Evolutionary conservation across 257 asterid species (phyloP).

Genomic region (Penstemon newberryi): DNA sequence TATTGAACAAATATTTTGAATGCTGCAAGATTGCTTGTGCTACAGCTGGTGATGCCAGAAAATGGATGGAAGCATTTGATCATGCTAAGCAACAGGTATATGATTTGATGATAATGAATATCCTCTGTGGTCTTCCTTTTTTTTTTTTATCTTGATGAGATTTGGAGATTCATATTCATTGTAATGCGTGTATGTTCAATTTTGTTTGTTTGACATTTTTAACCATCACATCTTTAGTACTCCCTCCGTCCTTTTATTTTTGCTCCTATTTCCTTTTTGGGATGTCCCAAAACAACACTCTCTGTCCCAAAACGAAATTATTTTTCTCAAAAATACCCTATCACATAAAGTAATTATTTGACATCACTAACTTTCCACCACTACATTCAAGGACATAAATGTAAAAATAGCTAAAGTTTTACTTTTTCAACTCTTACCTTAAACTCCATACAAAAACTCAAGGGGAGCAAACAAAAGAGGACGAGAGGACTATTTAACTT

Average conservation of each 20-base stretch:
- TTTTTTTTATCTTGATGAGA: slow-evolving; percentile 2
- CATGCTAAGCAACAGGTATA: slow-evolving; percentile 91
- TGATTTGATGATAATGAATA: slow-evolving; percentile 17
- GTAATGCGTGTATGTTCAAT: slow-evolving; percentile 3
- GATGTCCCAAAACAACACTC: too few relatives aligned
- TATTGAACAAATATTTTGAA: slow-evolving; percentile 29
- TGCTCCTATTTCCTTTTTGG: too few relatives aligned
- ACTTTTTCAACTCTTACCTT: too few relatives aligned
- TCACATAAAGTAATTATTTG: too few relatives aligned
- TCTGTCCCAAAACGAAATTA: too few relatives aligned
- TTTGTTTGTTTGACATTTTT: slow-evolving; percentile 21
- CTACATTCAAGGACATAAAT: too few relatives aligned
- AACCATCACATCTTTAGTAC: slow-evolving; percentile 18
- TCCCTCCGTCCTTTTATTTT: too few relatives aligned
- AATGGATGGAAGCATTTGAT: slow-evolving; percentile 99
- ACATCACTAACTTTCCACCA: too few relatives aligned
- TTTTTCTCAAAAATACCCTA: too few relatives aligned
- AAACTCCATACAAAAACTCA: too few relatives aligned
- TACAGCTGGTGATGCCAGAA: slow-evolving; percentile 73
- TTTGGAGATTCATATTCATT: not conserved
- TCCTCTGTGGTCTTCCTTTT: not conserved
- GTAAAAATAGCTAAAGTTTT: too few relatives aligned
- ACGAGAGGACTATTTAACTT: not conserved
- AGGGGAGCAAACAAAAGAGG: too few relatives aligned
- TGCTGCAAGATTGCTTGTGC: slow-evolving; percentile 91